These are phyloP conservation scores for Pythium phragmitis DNA, from an alignment of 352 stramenopile species.

Conservation along the genomic window DNA sequence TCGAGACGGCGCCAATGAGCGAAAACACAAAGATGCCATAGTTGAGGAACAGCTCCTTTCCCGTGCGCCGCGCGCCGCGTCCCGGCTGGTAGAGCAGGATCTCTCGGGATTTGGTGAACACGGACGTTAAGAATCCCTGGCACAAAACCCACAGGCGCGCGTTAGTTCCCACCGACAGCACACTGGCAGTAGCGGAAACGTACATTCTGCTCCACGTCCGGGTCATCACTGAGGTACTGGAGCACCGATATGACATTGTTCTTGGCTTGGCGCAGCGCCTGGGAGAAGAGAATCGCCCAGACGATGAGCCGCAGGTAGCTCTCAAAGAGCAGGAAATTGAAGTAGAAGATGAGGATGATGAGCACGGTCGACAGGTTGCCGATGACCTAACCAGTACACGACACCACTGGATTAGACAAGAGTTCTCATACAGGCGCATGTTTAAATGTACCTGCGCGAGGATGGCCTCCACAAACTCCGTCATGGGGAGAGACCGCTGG, in stretches of 20 bases:
- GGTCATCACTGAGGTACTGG: conserved; percentile 81
- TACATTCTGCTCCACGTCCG: conserved; percentile 72
- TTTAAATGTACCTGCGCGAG: conserved; percentile 58
- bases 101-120: conserved; percentile 75
- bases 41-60: conserved; percentile 85
- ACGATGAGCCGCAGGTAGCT: conserved; percentile 88
- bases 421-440: neutral
- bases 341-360: conserved; percentile 86
- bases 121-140: conserved; percentile 75
- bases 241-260: conserved; percentile 83
- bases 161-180: neutral
- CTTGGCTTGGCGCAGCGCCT: conserved; percentile 83
- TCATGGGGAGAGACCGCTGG: conserved; percentile 35
- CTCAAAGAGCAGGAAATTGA: conserved; percentile 90
- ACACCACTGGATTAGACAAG: neutral
- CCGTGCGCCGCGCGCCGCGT: conserved; percentile 56
- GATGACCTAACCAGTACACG: conserved; percentile 46
- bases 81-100: conserved; percentile 73
- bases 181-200: conserved; percentile 6
- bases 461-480: conserved; percentile 84
- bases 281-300: conserved; percentile 85
- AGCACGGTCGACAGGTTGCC: conserved; percentile 87
- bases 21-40: conserved; percentile 87
- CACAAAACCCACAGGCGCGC: neutral
- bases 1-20: conserved; percentile 78